A percentile compares a stretch with the other conserved stretches of the same genome.
Evolutionary conservation across 2,329 filamentous ascomycete species (phyloP).

Genomic region (Penicillium aurantiogriseum): DNA sequence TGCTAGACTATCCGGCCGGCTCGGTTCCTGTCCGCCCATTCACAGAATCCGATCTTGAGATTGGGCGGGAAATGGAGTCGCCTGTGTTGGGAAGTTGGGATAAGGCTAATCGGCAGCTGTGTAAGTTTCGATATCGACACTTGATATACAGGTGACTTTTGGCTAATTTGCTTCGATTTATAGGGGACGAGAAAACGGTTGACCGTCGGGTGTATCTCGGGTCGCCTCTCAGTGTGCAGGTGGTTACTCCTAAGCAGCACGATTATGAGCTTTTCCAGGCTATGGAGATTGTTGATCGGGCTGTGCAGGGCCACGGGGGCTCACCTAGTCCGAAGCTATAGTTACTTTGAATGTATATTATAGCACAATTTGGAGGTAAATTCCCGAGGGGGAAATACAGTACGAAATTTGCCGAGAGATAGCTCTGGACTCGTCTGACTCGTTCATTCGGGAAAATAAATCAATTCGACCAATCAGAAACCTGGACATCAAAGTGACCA

Average conservation of each 20-base stretch:
- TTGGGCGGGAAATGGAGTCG: conserved; percentile 46
- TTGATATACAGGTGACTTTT: neutral
- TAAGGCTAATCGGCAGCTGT: conserved; percentile 58
- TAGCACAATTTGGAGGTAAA: neutral
- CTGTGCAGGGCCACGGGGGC: conserved; percentile 21
- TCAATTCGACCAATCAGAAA: neutral
- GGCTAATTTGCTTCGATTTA: conserved; percentile 6
- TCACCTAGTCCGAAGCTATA: conserved; percentile 22
- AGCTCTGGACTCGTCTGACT: neutral
- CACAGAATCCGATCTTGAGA: conserved; percentile 49
- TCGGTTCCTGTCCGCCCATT: conserved; percentile 55
- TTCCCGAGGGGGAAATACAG: neutral
- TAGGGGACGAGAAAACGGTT: conserved; percentile 48
- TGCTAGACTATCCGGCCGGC: conserved; percentile 63
- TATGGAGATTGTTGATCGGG: conserved; percentile 54
- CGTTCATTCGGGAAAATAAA: neutral
- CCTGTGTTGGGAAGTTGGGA: conserved; percentile 57
- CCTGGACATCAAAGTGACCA: too few species aligned
- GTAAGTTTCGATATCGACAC: conserved; percentile 36
- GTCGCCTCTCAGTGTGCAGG: conserved; percentile 57
- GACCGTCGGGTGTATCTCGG: conserved; percentile 55
- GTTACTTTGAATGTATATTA: neutral
- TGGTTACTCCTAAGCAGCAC: conserved; percentile 55
- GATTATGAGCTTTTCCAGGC: conserved; percentile 54
- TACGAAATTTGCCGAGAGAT: neutral